Percentiles rank a stretch among this genome's conserved stretches.
phyloP scores from a whole-genome alignment of 1,139 yeast species.

The Martiniozyma asiatica region DNA sequence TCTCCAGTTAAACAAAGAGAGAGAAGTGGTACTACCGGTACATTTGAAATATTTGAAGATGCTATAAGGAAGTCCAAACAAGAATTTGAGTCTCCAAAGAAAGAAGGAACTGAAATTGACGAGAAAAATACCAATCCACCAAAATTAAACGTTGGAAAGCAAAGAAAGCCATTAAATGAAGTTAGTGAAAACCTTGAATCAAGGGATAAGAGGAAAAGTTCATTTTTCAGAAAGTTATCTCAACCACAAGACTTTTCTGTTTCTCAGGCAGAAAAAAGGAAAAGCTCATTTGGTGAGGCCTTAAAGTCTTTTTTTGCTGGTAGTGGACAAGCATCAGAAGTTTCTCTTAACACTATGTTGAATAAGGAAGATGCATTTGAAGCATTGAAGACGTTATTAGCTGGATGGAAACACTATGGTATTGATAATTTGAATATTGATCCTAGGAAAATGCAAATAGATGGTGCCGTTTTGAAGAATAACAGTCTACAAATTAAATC shows the following conservation, averaged over 20 bases:
- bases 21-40: conserved; percentile 11
- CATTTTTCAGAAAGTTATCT: conserved; percentile 56
- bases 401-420: conserved; percentile 64
- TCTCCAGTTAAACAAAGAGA: conserved; percentile 20
- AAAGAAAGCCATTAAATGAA: conserved; percentile 24
- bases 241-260: conserved; percentile 11
- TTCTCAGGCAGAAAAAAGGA: conserved; percentile 17
- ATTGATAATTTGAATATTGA: conserved; percentile 43
- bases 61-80: conserved; percentile 10
- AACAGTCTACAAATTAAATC: conserved; percentile 54
- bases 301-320: conserved; percentile 23
- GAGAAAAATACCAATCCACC: not conserved
- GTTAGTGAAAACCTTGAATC: conserved; percentile 15
- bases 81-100: conserved; percentile 8
- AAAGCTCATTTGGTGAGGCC: conserved; percentile 18
- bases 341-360: conserved; percentile 29
- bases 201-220: conserved; percentile 24
- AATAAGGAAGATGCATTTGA: conserved; percentile 48
- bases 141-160: conserved; percentile 10
- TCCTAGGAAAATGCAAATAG: conserved; percentile 32
- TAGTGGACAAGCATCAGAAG: conserved; percentile 16
- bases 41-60: conserved; percentile 16
- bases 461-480: conserved; percentile 49
- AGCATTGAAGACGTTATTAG: conserved; percentile 50
- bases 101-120: conserved; percentile 2